Conservation (phyloP, 495 filamentous ascomycete species). For the Lasiosphaeria hispida region DNA sequence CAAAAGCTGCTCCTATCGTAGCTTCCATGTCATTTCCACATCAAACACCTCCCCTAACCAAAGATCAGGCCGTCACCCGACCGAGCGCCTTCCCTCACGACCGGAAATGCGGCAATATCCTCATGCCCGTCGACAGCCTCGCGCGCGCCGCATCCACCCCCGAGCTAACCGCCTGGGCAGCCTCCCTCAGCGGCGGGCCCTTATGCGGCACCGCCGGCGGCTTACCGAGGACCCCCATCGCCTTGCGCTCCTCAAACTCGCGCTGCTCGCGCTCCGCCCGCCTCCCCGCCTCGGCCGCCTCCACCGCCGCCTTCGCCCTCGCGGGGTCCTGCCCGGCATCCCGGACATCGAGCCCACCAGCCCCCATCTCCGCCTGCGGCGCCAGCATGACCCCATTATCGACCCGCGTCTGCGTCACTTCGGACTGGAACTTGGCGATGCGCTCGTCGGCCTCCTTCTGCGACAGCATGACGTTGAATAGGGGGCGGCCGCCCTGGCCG, state of each 20-base stretch:
- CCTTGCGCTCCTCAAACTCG: conserved; percentile 19
- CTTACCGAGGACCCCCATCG: conserved; percentile 18
- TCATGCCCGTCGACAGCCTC: conserved; percentile 6
- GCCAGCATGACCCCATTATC: not conserved
- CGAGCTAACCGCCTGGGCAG: not conserved
- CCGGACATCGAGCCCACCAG: conserved; percentile 6
- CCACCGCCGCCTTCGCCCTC: conserved; percentile 11
- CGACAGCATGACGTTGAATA: conserved; percentile 58
- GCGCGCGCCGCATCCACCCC: conserved; percentile 10
- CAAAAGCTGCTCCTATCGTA: too few species aligned
- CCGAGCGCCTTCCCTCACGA: too few species aligned
- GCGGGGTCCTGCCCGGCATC: conserved; percentile 4
- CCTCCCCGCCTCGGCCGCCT: conserved; percentile 4
- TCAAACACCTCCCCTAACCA: too few species aligned
- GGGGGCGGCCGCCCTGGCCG: conserved; percentile 55
- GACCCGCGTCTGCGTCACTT: conserved; percentile 8
- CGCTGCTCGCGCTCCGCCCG: conserved; percentile 7
- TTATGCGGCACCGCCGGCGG: conserved; percentile 11
- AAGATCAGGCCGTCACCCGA: too few species aligned
- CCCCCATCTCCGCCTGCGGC: conserved; percentile 5
- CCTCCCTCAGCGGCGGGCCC: conserved; percentile 13
- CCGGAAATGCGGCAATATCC: conserved; percentile 17
- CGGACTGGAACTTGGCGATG: conserved; percentile 38
- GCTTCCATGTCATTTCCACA: too few species aligned
- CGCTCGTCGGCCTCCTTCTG: conserved; percentile 51